Percentiles rank a stretch among this genome's conserved stretches.
Conservation (phyloP, 2,329 filamentous ascomycete genomes). For the Colletotrichum sp. region DNA sequence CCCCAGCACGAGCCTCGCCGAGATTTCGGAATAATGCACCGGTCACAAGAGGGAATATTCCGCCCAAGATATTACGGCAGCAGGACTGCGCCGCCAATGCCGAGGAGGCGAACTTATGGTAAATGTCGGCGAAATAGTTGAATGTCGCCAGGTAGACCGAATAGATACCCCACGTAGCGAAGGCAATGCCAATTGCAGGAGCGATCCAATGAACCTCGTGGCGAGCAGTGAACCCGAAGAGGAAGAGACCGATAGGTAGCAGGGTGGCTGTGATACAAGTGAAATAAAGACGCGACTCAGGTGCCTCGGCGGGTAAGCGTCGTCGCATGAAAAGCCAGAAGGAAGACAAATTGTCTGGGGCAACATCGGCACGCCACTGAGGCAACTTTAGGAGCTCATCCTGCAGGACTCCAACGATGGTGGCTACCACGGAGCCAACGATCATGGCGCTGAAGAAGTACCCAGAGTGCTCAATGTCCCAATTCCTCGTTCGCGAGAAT, state of each 20-base stretch:
- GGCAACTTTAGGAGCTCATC: slow-evolving; percentile 65
- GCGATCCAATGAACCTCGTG: slow-evolving; percentile 72
- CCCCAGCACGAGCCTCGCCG: slow-evolving; percentile 74
- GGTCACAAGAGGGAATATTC: slow-evolving; percentile 81
- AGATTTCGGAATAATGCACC: slow-evolving; percentile 74
- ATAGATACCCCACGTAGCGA: slow-evolving; percentile 86
- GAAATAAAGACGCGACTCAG: slow-evolving; percentile 85
- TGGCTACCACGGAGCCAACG: slow-evolving; percentile 69
- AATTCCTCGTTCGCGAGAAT: slow-evolving; percentile 71
- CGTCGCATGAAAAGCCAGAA: slow-evolving; percentile 53
- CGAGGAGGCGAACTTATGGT: slow-evolving; percentile 83
- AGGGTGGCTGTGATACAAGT: slow-evolving; percentile 77
- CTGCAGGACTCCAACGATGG: slow-evolving; percentile 73
- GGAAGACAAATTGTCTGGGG: slow-evolving; percentile 29
- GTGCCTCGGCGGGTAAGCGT: slow-evolving; percentile 56
- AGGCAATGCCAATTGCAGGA: slow-evolving; percentile 71
- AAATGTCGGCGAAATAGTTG: slow-evolving; percentile 91
- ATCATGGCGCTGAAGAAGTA: slow-evolving; percentile 70
- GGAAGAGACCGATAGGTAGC: slow-evolving; percentile 81
- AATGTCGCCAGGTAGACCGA: slow-evolving; percentile 87
- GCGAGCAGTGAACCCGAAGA: slow-evolving; percentile 76
- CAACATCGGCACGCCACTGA: slow-evolving; percentile 38
- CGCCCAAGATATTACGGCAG: slow-evolving; percentile 84
- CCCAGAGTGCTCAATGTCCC: slow-evolving; percentile 68
- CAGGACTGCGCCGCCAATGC: slow-evolving; percentile 87